Evolutionary conservation across 768 basidiomycete genomes (phyloP), one percentile per base, ranked within the genome.

Genomic region (Dacryopinax primogenitus): DNA sequence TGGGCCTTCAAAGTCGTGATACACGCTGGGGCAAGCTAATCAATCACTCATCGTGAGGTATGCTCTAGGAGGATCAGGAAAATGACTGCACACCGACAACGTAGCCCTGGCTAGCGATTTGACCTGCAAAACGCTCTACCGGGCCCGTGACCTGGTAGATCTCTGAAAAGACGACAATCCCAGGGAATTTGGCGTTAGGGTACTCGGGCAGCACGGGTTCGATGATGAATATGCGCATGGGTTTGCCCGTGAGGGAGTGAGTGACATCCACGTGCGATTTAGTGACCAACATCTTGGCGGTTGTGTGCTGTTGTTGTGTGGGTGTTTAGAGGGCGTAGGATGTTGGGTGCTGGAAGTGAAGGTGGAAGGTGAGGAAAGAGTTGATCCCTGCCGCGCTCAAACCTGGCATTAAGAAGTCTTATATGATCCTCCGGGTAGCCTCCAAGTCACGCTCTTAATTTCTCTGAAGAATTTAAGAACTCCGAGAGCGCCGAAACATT

Each of bases 91-190:
- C 64, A 88, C 90, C 90, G 12, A 90, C 88, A 58, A 92, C 82
- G 69, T 83, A 90, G 68, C 90, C 90, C 33, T 91, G 86, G 67
- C 87, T 90, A 9, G 90, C 91, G 69, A 93, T 91, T 76, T 89
- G 87, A 15, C 87, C 85, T 0, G 88, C 88, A 72, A 90, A 92
- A 62, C 93, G 84, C 73, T 94, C 92, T n/a, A 95, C 93, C 35
- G 93, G 93, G 0, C 92, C 92, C n/a, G 91, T 94, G 1, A 94
- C 92, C 74, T 44, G 41, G 41, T 96, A 97, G 64, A 97, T 97
- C 77, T 95, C 93, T 71, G 91, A 92, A 71, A 74, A 75, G 23
- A 74, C 72, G 33, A 74, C 73, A 39, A 65, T 73, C 85, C 90
- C 91, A 72, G 92, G 92, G 73, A 94, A 95, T 75, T 87, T 91